A percentile compares a stretch with the other conserved stretches of the same genome.
Evolutionary conservation across 768 basidiomycete genomes (phyloP).

Genomic region (Dendrothele bispora): DNA sequence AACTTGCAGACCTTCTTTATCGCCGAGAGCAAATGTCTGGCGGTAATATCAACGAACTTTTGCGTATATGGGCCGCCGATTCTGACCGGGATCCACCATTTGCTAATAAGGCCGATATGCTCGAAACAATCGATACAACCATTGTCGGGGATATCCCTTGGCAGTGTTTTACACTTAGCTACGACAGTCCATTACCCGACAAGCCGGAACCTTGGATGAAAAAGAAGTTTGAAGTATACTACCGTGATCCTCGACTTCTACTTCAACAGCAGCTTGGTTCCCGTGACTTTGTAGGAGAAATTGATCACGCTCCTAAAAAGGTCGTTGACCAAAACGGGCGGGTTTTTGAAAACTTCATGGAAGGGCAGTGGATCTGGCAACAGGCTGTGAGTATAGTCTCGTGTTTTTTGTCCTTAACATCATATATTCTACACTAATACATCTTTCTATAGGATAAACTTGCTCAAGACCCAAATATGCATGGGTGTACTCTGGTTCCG

Average conservation of each 20-base stretch:
- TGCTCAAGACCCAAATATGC: conserved; percentile 10
- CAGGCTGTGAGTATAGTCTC: conserved; percentile 26
- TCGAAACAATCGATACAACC: conserved; percentile 34
- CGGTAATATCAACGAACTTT: neutral
- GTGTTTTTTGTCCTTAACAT: conserved; percentile 1
- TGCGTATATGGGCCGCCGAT: conserved; percentile 9
- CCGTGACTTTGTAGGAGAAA: conserved; percentile 20
- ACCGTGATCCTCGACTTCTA: conserved; percentile 17
- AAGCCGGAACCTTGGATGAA: conserved; percentile 16
- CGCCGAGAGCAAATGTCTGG: conserved; percentile 17
- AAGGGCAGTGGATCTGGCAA: conserved; percentile 19
- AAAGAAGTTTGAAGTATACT: conserved; percentile 23
- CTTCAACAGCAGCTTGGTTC: conserved; percentile 20
- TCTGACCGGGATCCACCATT: conserved; percentile 29
- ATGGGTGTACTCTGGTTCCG: conserved; percentile 14
- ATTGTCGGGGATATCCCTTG: conserved; percentile 34
- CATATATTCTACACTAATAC: neutral
- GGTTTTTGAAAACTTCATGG: conserved; percentile 18
- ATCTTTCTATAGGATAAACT: conserved; percentile 13
- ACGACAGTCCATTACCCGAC: conserved; percentile 13
- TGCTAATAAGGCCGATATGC: conserved; percentile 26
- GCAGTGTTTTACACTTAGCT: conserved; percentile 29
- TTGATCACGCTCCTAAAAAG: conserved; percentile 21
- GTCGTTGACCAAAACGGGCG: conserved; percentile 14
- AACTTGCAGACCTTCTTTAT: conserved; percentile 24